Conservation (phyloP, 1,284 basidiomycete genomes). For the Cryptococcus sp. region DNA sequence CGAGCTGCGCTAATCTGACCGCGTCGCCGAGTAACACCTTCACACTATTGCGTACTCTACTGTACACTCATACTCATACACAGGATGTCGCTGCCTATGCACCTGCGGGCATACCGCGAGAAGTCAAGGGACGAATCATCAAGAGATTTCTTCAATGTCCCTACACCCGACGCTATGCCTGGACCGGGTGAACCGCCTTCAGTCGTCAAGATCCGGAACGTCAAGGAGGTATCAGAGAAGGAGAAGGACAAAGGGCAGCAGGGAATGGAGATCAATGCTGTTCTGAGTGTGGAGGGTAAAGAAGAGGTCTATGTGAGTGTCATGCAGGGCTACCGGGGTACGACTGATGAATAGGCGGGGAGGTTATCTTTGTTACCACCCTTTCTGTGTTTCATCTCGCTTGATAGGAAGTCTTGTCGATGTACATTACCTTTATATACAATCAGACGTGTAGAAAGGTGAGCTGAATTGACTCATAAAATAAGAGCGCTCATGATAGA, state of each 20-base stretch:
- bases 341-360: slow-evolving; percentile 64
- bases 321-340: neutral
- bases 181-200: slow-evolving; percentile 29
- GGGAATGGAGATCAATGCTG: slow-evolving; percentile 85
- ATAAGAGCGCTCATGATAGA: slow-evolving; percentile 8
- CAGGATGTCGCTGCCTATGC: slow-evolving; percentile 55
- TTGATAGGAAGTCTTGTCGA: slow-evolving; percentile 86
- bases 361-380: slow-evolving; percentile 84
- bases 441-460: slow-evolving; percentile 88
- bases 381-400: slow-evolving; percentile 84
- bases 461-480: slow-evolving; percentile 3
- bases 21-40: no score
- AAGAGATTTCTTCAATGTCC: slow-evolving; percentile 78
- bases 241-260: slow-evolving; percentile 20
- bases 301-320: slow-evolving; percentile 87
- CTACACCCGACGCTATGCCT: slow-evolving; percentile 46
- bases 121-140: slow-evolving; percentile 78
- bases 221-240: slow-evolving; percentile 1
- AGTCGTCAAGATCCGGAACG: slow-evolving; percentile 25
- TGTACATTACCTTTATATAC: slow-evolving; percentile 91
- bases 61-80: no score
- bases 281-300: slow-evolving; percentile 74
- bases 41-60: no score
- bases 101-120: slow-evolving; percentile 83
- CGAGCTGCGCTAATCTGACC: no score